Evolutionary conservation across 768 basidiomycete genomes (phyloP), one percentile per base, ranked within the genome.

Genomic region (Pulveroboletus ravenelii): DNA sequence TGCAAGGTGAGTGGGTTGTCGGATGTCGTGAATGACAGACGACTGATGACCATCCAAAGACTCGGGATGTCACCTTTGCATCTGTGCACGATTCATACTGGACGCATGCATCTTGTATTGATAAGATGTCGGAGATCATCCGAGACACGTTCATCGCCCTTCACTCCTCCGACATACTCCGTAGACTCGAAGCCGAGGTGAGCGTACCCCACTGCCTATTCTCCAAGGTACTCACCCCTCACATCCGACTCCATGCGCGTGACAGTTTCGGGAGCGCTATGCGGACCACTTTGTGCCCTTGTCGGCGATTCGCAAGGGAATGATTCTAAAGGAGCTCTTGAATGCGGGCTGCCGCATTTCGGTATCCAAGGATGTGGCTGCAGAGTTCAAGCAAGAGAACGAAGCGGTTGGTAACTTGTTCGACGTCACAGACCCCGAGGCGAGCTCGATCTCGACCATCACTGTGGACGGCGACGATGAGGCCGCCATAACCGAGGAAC

Each of bases 41-140:
- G 18, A 52, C 51, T 45, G 39, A 66, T 8, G 30, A 12, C 34
- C 12, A 10, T 47, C 15, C 35, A 3, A 59, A 93, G 89, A 79
- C 84, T 12, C 80, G 79, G 61, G 77, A 74, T 34, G 62, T 99
- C 57, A 84, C 85, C 0, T 98, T 97, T 66, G 94, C 95, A 1
- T 89, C 93, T 1, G 96, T 99, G 10, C 96, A 99, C 64, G 96
- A 99, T 64, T 98, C 96, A 1, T 99, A 97, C 71, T 99, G 96
- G 96, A 97, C 95, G 4, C 96, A 99, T 63, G 87, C 96, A 0
- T 80, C 73, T 40, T 80, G 78, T 56, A 86, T 97, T 47, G 90
- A 96, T 69, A 71, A 81, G 45, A 95, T 98, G 93, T 89, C 91
- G 0, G 76, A 74, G 41, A 77, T 89, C 59, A 95, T 98, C 60